These are phyloP conservation scores for Chaetomium cochliodes DNA, from an alignment of 495 filamentous ascomycete species.

Conservation along the genomic window DNA sequence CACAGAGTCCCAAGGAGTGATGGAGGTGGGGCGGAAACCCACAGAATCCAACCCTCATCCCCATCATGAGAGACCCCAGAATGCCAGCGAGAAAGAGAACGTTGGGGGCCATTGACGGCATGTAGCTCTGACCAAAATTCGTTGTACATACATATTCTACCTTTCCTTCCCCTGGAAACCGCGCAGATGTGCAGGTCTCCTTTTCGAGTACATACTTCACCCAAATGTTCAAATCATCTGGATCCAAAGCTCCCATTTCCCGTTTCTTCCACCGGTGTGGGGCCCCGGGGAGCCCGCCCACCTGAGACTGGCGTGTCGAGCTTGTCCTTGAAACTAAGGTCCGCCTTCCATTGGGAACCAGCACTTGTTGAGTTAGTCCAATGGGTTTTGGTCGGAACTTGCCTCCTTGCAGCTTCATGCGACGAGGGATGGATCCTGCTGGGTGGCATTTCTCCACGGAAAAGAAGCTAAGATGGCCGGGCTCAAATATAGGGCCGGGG, in stretches of 20 bases:
- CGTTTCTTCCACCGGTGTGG: neutral
- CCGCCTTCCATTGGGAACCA: too few relatives aligned
- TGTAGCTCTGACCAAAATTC: neutral
- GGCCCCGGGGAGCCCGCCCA: too few relatives aligned
- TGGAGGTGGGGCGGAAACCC: too few relatives aligned
- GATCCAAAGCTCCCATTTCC: neutral
- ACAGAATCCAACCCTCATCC: too few relatives aligned
- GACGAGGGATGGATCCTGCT: neutral
- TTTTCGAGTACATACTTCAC: neutral
- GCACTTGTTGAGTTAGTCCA: too few relatives aligned
- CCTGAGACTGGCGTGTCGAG: neutral
- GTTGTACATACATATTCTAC: slow-evolving; percentile 6
- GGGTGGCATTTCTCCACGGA: neutral
- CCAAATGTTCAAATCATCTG: neutral
- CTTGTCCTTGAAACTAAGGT: too few relatives aligned
- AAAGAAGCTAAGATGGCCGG: neutral
- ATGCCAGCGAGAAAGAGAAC: too few relatives aligned
- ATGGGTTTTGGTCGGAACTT: neutral
- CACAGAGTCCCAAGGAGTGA: too few relatives aligned
- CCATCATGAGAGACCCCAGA: too few relatives aligned
- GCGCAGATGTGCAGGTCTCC: neutral
- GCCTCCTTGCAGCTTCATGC: neutral
- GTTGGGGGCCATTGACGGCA: too few relatives aligned
- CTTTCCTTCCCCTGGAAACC: neutral
- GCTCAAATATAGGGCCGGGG: neutral